Evolutionary conservation across 2,329 filamentous ascomycete genomes (phyloP), one percentile per base, ranked within the genome.

Genomic region (Echinosphaeria canescens): DNA sequence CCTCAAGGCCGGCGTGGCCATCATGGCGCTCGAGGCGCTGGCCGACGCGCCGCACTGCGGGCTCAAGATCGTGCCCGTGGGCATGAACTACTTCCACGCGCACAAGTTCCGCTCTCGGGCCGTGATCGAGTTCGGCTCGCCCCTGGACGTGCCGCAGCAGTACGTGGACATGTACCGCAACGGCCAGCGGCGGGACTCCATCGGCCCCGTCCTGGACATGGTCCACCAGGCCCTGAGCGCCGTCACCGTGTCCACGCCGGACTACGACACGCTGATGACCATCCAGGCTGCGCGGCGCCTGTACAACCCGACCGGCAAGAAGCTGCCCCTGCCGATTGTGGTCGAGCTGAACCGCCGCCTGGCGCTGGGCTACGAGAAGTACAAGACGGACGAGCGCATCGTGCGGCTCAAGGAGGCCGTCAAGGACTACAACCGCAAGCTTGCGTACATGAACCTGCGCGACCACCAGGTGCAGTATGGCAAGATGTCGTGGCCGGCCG

Each of bases 41-140:
- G 81, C 79, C 5, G 73, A 81, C 30, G 70, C 84, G 33, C 84
- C 84, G 3, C 62, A 85, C 35, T 92, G 80, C 42, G 81, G 79
- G 16, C 57, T 98, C 33, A 90, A 84, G 49, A 93, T 98, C 39
- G 80, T 98, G 14, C 88, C 88, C 4, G 84, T 88, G 27, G 85
- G 85, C 39, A 93, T 98, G 85, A 98, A 98, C 50, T 98, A 98
- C 51, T 98, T 98, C 53, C 85, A 95, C 49, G 79, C 85, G 1
- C 85, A 98, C 60, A 98, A 95, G 48, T 98, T 98, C 51, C 75
- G 85, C 24, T 95, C 85, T 34, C 69, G 88, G 44, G 88, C 85
- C 19, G 85, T 98, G 4, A 73, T 95, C 32, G 88, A 98, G 44
- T 98, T 95, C 40, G 88, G 88, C 7, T 73, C 69, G 15, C 82